phyloP scores from a whole-genome alignment of 352 stramenopile genomes.

The Pythium angustatum region DNA sequence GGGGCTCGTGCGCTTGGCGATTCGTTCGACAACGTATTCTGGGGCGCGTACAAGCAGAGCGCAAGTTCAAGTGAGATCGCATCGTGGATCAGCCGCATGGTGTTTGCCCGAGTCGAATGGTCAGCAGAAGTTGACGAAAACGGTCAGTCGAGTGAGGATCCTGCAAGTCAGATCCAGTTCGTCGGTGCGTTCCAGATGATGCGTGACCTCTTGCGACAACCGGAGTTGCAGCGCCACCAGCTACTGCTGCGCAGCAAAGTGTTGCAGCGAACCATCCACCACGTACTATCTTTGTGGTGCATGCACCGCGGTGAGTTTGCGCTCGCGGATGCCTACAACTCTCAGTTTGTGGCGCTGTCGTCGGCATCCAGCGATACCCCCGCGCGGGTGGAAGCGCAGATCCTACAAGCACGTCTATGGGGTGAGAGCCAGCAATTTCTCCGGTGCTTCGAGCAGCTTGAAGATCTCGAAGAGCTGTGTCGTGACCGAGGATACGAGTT shows the following conservation, averaged over 20 bases:
- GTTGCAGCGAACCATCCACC: slow-evolving; percentile 51
- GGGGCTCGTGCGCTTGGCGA: slow-evolving; percentile 48
- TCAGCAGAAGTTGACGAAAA: slow-evolving; percentile 12
- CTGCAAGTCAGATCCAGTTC: slow-evolving; percentile 15
- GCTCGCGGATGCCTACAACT: slow-evolving; percentile 45
- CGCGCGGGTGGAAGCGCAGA: slow-evolving; percentile 44
- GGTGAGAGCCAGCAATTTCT: slow-evolving; percentile 38
- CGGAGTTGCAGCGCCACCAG: slow-evolving; percentile 14
- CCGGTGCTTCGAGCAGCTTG: slow-evolving; percentile 41
- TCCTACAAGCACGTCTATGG: slow-evolving; percentile 37
- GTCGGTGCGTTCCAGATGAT: slow-evolving; percentile 12
- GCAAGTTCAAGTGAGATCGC: slow-evolving; percentile 53
- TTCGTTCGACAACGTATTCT: slow-evolving; percentile 52
- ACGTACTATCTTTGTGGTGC: slow-evolving; percentile 56
- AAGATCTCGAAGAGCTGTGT: slow-evolving; percentile 46
- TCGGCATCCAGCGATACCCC: slow-evolving; percentile 46
- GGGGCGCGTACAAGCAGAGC: slow-evolving; percentile 54
- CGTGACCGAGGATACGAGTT: slow-evolving; percentile 42
- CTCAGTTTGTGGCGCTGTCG: slow-evolving; percentile 46
- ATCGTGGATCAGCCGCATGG: slow-evolving; percentile 51
- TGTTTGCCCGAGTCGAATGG: slow-evolving; percentile 20
- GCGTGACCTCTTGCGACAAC: slow-evolving; percentile 9
- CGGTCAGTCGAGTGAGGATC: neutral
- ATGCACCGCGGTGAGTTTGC: slow-evolving; percentile 45
- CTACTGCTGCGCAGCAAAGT: slow-evolving; percentile 20